phyloP scores from a whole-genome alignment of 2,329 filamentous ascomycete species.

The Rutstroemia sp. region DNA sequence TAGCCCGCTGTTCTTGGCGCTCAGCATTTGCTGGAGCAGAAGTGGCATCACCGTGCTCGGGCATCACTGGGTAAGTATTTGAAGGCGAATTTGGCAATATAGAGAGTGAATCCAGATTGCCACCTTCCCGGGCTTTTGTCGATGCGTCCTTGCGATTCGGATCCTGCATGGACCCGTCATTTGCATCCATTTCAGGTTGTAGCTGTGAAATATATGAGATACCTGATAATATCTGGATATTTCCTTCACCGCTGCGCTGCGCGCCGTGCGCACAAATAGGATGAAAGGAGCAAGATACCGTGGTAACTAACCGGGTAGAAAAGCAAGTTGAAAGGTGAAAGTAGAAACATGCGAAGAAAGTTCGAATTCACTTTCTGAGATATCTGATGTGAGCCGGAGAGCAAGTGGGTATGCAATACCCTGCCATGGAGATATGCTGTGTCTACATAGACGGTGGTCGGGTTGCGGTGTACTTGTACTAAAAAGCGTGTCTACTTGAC shows the following conservation, averaged over 20 bases:
- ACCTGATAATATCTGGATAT: neutral
- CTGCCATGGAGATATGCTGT: neutral
- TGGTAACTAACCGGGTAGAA: neutral
- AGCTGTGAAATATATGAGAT: neutral
- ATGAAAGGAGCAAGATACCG: neutral
- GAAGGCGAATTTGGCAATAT: neutral
- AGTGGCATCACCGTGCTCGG: neutral
- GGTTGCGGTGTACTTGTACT: conserved; percentile 8
- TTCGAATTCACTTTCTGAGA: neutral
- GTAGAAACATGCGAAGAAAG: neutral
- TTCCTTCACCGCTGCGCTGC: neutral
- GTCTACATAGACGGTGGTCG: neutral
- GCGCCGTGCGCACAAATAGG: neutral
- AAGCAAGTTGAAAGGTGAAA: neutral
- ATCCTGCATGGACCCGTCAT: neutral
- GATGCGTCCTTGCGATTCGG: neutral
- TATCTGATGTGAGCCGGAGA: neutral
- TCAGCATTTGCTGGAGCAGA: neutral
- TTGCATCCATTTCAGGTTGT: neutral
- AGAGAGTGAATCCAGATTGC: neutral
- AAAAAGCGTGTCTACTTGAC: conserved; percentile 4
- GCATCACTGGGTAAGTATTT: neutral
- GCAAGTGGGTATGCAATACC: neutral
- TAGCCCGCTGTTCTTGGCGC: neutral
- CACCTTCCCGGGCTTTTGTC: neutral